These are phyloP conservation scores for Chlamydomonas eustigma DNA, from an alignment of 139 green algal species.

Conservation along the genomic window DNA sequence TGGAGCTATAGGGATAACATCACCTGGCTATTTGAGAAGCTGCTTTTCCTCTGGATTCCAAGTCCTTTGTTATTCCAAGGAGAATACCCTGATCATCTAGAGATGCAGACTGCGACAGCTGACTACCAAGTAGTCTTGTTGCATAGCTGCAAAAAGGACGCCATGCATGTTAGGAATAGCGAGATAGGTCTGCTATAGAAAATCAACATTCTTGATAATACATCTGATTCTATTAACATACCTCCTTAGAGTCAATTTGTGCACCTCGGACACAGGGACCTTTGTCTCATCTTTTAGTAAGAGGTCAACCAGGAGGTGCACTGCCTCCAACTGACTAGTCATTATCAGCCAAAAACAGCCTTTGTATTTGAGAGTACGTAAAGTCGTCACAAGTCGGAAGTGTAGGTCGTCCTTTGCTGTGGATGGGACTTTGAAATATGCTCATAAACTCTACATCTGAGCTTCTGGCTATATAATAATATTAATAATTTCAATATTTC, in stretches of 20 bases:
- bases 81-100: neutral
- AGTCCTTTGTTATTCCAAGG: neutral
- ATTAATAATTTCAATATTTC: neutral
- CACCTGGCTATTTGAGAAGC: neutral
- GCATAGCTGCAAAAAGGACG: constrained; percentile 8
- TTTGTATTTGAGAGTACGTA: neutral
- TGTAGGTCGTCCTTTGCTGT: no score
- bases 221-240: neutral
- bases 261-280: neutral
- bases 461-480: neutral
- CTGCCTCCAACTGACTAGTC: neutral
- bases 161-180: neutral
- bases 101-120: neutral
- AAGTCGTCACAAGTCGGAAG: neutral
- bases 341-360: neutral
- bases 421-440: no score
- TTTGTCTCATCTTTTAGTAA: neutral
- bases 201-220: neutral
- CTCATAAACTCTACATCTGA: no score
- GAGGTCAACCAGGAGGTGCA: neutral
- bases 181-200: neutral
- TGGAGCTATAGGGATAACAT: neutral
- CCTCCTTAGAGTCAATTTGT: neutral
- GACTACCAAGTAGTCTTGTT: neutral
- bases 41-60: neutral